Evolutionary conservation across 106 monocot species (phyloP).

Genomic region (Acorus calamus): DNA sequence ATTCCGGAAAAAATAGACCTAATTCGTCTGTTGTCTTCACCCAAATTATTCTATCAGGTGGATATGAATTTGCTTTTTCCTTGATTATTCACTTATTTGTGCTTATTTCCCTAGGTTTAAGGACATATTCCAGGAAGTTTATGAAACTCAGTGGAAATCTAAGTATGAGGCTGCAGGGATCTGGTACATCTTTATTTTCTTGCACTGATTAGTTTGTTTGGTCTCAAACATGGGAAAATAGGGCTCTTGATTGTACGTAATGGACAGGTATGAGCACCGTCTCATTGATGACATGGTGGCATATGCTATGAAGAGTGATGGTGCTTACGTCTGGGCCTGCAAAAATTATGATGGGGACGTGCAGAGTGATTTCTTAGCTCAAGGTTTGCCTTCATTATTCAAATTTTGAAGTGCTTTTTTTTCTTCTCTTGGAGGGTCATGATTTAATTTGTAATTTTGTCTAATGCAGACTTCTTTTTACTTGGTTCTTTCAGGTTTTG

Average conservation of each 20-base stretch:
- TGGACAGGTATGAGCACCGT: conserved; percentile 86
- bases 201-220: neutral
- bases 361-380: conserved; percentile 96
- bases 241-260: too few relatives aligned
- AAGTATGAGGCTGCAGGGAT: conserved; percentile 11
- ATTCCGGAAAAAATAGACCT: neutral
- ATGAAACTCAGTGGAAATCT: conserved; percentile 5
- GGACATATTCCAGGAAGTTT: conserved; percentile 19
- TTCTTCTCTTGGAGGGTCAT: too few relatives aligned
- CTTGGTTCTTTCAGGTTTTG: conserved; percentile 56
- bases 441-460: neutral
- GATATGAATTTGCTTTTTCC: too few relatives aligned
- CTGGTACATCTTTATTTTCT: neutral
- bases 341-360: conserved; percentile 99
- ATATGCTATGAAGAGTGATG: conserved; percentile 85
- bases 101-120: conserved; percentile 11
- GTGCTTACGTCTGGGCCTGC: conserved; percentile 96
- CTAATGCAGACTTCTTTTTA: conserved; percentile 2
- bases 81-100: neutral
- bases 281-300: conserved; percentile 99
- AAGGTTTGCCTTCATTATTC: conserved; percentile 37
- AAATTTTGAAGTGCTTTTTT: neutral
- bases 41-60: neutral
- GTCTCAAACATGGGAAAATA: too few relatives aligned
- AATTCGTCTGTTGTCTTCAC: neutral